Evolutionary conservation across 495 filamentous ascomycete genomes (phyloP), one percentile per base, ranked within the genome.

Genomic region (Penicillium nucicola): DNA sequence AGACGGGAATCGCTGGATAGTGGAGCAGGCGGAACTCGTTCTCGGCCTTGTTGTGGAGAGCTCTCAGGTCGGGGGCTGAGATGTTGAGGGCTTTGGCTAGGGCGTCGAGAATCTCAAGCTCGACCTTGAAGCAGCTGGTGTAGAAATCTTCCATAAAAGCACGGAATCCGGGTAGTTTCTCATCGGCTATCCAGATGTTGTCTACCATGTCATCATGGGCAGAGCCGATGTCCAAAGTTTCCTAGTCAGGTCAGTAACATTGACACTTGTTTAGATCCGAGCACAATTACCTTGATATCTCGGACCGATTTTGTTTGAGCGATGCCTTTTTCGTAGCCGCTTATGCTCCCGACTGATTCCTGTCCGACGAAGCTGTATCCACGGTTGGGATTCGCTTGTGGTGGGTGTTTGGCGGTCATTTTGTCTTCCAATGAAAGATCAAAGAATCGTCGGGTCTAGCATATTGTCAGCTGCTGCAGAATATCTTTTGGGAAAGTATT

Each of bases 211-310:
- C 71, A 72, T 67, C 83, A 68, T 25, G 55, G 34, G 20, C 64
- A 32, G 77, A 79, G 4, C 83, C 84, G 34, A 78, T 76, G 49
- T 88, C 84, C 57, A 80, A 82, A 43, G 76, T 80, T 71, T 88
- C 84, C 77, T 83, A 43, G 13, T 22, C 11, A 30, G 17, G 22
- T 53, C 19, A 46, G 45, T n/a, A 25, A 23, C 5, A 13, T n/a
- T 9, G 2, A 45, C 25, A n/a, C 15, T 1, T 0, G 1, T 37
- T 10, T 0, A 1, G 20, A 20, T 6, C 4, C 17, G 6, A 12
- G 1, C 25, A 28, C 4, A 28, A 3, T 25, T 52, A 62, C 64
- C 44, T 67, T 67, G 28, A 65, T 62, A 32, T 67, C 62, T 4
- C 58, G 53, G 4, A 68, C 47, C 10, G 48, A 47, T 14, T 61